Conservation (phyloP, 2,329 filamentous ascomycete species). For the Diplodia seriata region DNA sequence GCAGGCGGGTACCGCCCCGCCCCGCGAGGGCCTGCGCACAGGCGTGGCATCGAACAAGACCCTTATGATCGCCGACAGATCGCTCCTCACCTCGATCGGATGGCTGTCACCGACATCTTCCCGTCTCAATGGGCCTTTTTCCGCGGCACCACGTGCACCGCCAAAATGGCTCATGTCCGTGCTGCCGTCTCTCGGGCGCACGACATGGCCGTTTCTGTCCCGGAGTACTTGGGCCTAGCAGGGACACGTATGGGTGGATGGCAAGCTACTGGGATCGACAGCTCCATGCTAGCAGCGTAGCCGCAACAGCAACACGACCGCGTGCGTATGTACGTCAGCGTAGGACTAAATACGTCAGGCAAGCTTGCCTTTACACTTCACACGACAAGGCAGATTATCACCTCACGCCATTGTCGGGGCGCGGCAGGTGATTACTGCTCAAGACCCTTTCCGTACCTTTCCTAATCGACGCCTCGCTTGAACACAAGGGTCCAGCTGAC, state of each 20-base stretch:
- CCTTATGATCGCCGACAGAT: slow-evolving; percentile 27
- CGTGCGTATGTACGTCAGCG: slow-evolving; percentile 9
- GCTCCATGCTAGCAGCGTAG: not conserved
- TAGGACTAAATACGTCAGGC: not conserved
- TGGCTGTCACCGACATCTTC: slow-evolving; percentile 2
- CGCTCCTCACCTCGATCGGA: slow-evolving; percentile 15
- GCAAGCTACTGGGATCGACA: not conserved
- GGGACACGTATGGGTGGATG: not conserved
- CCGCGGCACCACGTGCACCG: slow-evolving; percentile 13
- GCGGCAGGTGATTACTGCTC: not conserved
- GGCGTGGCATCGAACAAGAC: slow-evolving; percentile 21
- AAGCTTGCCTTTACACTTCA: not conserved
- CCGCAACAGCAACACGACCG: not conserved
- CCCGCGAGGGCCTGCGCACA: slow-evolving; percentile 15
- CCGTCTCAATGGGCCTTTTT: slow-evolving; percentile 1
- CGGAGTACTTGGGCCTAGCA: not conserved
- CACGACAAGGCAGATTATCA: not conserved
- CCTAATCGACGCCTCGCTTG: not conserved
- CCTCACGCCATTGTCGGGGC: not conserved
- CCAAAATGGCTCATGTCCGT: slow-evolving; percentile 17
- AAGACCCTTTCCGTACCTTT: not conserved
- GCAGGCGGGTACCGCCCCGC: slow-evolving; percentile 5
- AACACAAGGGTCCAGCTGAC: not conserved
- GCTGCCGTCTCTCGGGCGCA: slow-evolving; percentile 2
- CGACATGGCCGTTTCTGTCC: slow-evolving; percentile 19